These are phyloP conservation scores for Ustilago xerochloae DNA, from an alignment of 1,284 basidiomycete species.

Conservation along the genomic window DNA sequence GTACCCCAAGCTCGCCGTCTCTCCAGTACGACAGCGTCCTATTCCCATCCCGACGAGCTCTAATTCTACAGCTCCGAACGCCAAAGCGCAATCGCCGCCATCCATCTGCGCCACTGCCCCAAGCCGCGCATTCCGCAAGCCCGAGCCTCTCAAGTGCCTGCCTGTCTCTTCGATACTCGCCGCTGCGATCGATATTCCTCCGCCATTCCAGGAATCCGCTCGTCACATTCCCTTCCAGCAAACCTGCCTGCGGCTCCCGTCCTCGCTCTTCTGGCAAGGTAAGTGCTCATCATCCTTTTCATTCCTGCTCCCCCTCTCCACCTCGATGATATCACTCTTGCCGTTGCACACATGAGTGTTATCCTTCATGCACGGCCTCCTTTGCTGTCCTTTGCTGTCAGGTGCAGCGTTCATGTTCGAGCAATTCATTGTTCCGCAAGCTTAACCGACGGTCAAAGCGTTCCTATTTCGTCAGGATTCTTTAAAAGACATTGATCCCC, in stretches of 20 bases:
- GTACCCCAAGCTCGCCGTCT: background rate
- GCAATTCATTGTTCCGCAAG: background rate
- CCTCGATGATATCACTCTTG: slow-evolving; percentile 2
- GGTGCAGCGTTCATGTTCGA: slow-evolving; percentile 2
- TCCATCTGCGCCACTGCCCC: slow-evolving; percentile 17
- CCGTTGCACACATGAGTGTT: background rate
- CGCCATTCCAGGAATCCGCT: slow-evolving; percentile 33
- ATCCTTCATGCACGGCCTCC: background rate
- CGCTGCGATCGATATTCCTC: slow-evolving; percentile 41
- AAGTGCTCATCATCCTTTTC: slow-evolving; percentile 4
- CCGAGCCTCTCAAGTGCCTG: slow-evolving; percentile 28
- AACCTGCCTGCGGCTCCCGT: slow-evolving; percentile 19
- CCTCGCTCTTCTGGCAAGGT: slow-evolving; percentile 21
- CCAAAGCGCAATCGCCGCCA: background rate
- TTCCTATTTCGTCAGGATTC: background rate
- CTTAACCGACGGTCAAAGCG: slow-evolving; percentile 13
- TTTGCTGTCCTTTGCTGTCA: background rate
- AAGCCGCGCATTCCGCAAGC: slow-evolving; percentile 34
- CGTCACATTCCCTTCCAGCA: slow-evolving; percentile 37
- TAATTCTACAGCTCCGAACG: slow-evolving; percentile 29
- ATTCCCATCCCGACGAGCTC: slow-evolving; percentile 19
- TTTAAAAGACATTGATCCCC: slow-evolving; percentile 17
- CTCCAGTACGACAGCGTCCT: background rate
- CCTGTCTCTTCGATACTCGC: slow-evolving; percentile 10
- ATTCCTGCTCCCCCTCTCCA: background rate